Conservation (phyloP, 2,329 filamentous ascomycete species). For the Fusarium sp. region DNA sequence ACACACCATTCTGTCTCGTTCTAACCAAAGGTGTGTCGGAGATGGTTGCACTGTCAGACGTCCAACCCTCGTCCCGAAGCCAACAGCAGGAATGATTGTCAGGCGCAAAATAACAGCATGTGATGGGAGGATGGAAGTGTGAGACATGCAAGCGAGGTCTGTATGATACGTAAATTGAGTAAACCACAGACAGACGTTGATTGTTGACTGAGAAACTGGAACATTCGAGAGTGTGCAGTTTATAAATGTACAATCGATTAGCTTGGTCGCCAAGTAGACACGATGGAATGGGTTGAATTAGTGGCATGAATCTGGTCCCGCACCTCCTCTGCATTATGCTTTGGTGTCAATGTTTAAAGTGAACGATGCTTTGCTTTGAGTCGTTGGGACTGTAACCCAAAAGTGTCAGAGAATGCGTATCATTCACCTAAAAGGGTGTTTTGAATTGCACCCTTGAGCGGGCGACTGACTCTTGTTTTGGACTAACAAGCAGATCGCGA, state of each 20-base stretch:
- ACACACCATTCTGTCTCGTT: conserved; percentile 36
- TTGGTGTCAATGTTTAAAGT: conserved; percentile 33
- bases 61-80: conserved; percentile 37
- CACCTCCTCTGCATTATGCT: conserved; percentile 31
- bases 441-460: conserved; percentile 9
- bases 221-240: neutral
- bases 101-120: conserved; percentile 30
- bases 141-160: conserved; percentile 26
- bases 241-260: neutral
- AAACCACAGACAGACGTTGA: neutral
- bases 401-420: conserved; percentile 10
- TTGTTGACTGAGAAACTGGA: neutral
- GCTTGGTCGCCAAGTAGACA: conserved; percentile 12
- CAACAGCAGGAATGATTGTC: conserved; percentile 38
- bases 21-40: conserved; percentile 40
- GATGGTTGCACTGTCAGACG: conserved; percentile 48
- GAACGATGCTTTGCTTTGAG: conserved; percentile 28
- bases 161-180: conserved; percentile 9
- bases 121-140: conserved; percentile 28
- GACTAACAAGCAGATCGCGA: conserved; percentile 17
- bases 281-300: conserved; percentile 36
- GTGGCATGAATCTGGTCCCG: conserved; percentile 25
- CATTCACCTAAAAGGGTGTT: conserved; percentile 15
- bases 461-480: conserved; percentile 39
- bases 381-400: conserved; percentile 20